These are phyloP conservation scores for Colletotrichum sp. DNA, from an alignment of 2,329 filamentous ascomycete species.

Conservation along the genomic window DNA sequence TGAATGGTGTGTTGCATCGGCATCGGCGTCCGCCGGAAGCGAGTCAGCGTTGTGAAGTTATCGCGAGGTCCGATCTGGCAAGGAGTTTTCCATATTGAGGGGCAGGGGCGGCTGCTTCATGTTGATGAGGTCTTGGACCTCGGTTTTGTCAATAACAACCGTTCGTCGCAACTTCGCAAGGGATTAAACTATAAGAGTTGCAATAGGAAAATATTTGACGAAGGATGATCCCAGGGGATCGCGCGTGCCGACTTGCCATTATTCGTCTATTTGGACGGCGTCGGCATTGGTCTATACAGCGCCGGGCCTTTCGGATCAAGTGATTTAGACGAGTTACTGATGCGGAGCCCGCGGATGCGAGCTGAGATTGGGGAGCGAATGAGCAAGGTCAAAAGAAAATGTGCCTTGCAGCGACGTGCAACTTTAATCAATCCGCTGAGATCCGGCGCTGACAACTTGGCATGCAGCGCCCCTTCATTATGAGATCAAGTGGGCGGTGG, in stretches of 20 bases:
- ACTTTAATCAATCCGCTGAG: background rate
- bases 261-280: background rate
- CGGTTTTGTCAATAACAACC: background rate
- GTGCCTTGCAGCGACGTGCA: constrained; percentile 1
- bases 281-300: background rate
- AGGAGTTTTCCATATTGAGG: background rate
- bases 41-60: background rate
- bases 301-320: background rate
- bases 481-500: background rate
- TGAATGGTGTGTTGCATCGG: background rate
- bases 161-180: background rate
- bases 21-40: background rate
- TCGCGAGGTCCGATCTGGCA: background rate
- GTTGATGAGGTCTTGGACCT: background rate
- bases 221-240: background rate
- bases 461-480: background rate
- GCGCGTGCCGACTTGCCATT: background rate
- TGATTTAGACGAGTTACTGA: background rate
- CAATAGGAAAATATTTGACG: background rate
- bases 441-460: background rate
- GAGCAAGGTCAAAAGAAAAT: background rate
- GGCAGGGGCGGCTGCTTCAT: background rate
- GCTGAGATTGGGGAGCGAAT: background rate
- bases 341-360: background rate
- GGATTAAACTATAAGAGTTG: background rate